Evolutionary conservation across 2,329 filamentous ascomycete genomes (phyloP).

Genomic region (Arachnopeziza araneosa): DNA sequence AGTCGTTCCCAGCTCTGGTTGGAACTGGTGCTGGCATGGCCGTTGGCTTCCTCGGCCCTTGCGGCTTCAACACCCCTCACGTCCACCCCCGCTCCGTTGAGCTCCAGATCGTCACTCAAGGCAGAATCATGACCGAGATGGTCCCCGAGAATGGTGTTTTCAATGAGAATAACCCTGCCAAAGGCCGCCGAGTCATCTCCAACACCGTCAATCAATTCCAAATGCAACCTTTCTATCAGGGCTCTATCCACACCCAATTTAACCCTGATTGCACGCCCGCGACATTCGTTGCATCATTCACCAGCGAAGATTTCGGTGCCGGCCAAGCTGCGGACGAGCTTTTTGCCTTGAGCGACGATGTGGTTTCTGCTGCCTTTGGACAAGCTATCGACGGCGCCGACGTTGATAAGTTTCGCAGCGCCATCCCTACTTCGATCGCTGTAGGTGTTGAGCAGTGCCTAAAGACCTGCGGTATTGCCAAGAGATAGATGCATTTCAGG

Average conservation of each 20-base stretch:
- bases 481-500: neutral
- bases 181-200: slow-evolving; percentile 35
- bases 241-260: slow-evolving; percentile 49
- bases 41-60: slow-evolving; percentile 45
- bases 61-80: slow-evolving; percentile 53
- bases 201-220: slow-evolving; percentile 39
- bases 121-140: slow-evolving; percentile 46
- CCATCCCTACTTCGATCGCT: slow-evolving; percentile 45
- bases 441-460: slow-evolving; percentile 49
- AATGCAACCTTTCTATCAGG: slow-evolving; percentile 50
- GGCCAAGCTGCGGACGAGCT: slow-evolving; percentile 45
- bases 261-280: slow-evolving; percentile 49
- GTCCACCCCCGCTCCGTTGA: slow-evolving; percentile 49
- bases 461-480: slow-evolving; percentile 36
- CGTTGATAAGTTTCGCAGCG: slow-evolving; percentile 38
- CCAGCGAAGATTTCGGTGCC: slow-evolving; percentile 46
- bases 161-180: slow-evolving; percentile 27
- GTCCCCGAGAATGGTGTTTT: slow-evolving; percentile 46
- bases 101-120: slow-evolving; percentile 46
- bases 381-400: slow-evolving; percentile 41
- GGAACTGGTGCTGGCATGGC: slow-evolving; percentile 46
- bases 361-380: slow-evolving; percentile 43
- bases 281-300: slow-evolving; percentile 46
- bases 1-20: slow-evolving; percentile 51
- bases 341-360: slow-evolving; percentile 41